Base-by-base conservation (phyloP, 805 yeast species). In the Cyberlindnera maritima region DNA sequence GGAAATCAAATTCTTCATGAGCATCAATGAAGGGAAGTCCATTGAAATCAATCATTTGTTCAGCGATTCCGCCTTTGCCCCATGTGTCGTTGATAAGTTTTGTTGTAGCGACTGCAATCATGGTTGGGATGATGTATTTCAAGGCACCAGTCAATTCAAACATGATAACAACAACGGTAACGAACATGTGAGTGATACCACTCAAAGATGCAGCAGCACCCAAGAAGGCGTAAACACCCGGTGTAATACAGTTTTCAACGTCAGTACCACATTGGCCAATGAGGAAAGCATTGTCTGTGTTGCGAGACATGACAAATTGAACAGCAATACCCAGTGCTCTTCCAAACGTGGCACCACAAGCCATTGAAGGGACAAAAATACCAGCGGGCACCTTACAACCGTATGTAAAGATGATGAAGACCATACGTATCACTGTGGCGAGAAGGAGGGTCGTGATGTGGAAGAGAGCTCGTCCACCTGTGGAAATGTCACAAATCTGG, bases 331-430 rank as follows among this genome's bases (percentile, higher is more conserved):
- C 97, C 12, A 94, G 58, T 0, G 91, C 85, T 43, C 97, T 75
- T 8, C 99, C 99, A 65, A 88, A 86, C 0, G 96, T 80, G 0
- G 98, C 97, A 19, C 99, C 99, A 1, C 90, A 86, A 0, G 96
- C 91, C 96, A 94, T 88, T 2, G 96, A 87, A 2, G 99, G 99
- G 44, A 94, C 96, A 67, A 94, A 85, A 6, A 92, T 88, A 14
- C 99, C 99, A n/a, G 97, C 96, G 0, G 99, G 99, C 0, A 92
- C 91, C 65, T 85, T 89, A 52, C 90, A 83, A 2, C 97, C 97
- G 63, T 95, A 94, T 0, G 98, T 85, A 14, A 94, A 72, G 23
- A 90, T 77, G 23, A 94, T 88, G 41, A 94, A 72, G 0, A 75
- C 53, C 69, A 83, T 79, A 46, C 99, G 73, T 4, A 88, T 67